phyloP scores from a whole-genome alignment of 2,329 filamentous ascomycete genomes.

The Alternaria sp. region DNA sequence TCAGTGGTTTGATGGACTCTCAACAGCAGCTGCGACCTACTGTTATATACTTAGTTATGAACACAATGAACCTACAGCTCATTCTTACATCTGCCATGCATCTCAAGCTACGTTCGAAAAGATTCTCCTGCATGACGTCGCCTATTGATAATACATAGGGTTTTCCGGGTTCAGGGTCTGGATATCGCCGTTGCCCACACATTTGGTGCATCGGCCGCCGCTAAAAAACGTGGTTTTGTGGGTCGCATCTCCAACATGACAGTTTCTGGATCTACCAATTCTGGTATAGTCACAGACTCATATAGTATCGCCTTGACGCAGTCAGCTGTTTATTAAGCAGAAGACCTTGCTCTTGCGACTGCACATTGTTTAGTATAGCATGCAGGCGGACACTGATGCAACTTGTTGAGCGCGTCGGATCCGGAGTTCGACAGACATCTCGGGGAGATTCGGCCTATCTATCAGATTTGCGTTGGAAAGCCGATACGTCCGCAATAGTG shows the following conservation, averaged over 20 bases:
- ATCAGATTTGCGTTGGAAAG: background rate
- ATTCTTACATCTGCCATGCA: conserved; percentile 5
- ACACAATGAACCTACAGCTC: background rate
- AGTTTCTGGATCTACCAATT: background rate
- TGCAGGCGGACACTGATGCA: background rate
- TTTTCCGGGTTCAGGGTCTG: conserved; percentile 20
- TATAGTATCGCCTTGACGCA: background rate
- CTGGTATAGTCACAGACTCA: background rate
- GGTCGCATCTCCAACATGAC: conserved; percentile 6
- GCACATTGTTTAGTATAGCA: background rate
- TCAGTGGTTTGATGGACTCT: conserved; percentile 1
- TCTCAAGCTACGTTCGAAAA: conserved; percentile 19
- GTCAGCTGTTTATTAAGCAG: background rate
- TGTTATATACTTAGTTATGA: conserved; percentile 21
- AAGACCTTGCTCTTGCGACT: background rate
- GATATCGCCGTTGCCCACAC: conserved; percentile 20
- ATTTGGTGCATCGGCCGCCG: conserved; percentile 21
- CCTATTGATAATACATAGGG: conserved; percentile 22
- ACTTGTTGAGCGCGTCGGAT: background rate
- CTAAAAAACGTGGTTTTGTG: conserved; percentile 19
- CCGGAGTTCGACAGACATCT: background rate
- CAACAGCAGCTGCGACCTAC: background rate
- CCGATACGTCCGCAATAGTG: background rate
- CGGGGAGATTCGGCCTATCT: conserved; percentile 1
- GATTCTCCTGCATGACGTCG: conserved; percentile 33